These are phyloP conservation scores for Boletus pseudopeckii DNA, from an alignment of 768 basidiomycete genomes.

Conservation along the genomic window DNA sequence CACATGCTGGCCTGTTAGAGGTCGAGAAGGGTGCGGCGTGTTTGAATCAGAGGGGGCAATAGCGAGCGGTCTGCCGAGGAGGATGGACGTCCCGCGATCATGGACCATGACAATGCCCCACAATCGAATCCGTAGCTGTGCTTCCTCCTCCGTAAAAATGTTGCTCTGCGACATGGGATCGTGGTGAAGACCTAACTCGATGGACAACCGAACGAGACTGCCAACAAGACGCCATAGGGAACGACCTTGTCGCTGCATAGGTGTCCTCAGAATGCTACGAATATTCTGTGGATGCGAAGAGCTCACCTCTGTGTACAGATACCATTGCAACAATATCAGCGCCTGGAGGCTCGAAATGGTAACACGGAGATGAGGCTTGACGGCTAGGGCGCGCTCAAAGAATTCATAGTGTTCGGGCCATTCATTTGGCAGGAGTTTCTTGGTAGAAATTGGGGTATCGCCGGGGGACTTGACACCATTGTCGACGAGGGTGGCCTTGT, in stretches of 20 bases:
- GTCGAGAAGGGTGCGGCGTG: slow-evolving; percentile 64
- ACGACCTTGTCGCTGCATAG: slow-evolving; percentile 74
- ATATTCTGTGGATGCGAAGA: neutral
- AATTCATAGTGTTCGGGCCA: slow-evolving; percentile 87
- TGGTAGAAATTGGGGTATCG: slow-evolving; percentile 40
- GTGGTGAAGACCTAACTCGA: slow-evolving; percentile 84
- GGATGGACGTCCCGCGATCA: slow-evolving; percentile 84
- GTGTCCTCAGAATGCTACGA: slow-evolving; percentile 5
- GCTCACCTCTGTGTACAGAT: slow-evolving; percentile 81
- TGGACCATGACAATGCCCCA: slow-evolving; percentile 86
- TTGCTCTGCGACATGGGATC: slow-evolving; percentile 66
- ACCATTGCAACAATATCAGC: slow-evolving; percentile 83
- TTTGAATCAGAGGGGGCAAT: slow-evolving; percentile 82
- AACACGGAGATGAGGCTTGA: slow-evolving; percentile 81
- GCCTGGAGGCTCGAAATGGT: slow-evolving; percentile 82
- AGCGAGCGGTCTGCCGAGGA: slow-evolving; percentile 80
- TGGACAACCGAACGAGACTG: slow-evolving; percentile 74
- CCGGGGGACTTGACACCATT: slow-evolving; percentile 37
- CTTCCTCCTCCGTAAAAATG: slow-evolving; percentile 72
- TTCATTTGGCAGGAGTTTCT: slow-evolving; percentile 52
- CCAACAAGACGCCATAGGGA: slow-evolving; percentile 87
- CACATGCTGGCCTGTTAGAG: slow-evolving; percentile 22
- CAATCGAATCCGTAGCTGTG: slow-evolving; percentile 72
- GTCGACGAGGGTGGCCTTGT: slow-evolving; percentile 56
- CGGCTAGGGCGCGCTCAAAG: slow-evolving; percentile 70